These are phyloP conservation scores for Penicillium sp. DNA, from an alignment of 2,329 filamentous ascomycete species.

Conservation along the genomic window DNA sequence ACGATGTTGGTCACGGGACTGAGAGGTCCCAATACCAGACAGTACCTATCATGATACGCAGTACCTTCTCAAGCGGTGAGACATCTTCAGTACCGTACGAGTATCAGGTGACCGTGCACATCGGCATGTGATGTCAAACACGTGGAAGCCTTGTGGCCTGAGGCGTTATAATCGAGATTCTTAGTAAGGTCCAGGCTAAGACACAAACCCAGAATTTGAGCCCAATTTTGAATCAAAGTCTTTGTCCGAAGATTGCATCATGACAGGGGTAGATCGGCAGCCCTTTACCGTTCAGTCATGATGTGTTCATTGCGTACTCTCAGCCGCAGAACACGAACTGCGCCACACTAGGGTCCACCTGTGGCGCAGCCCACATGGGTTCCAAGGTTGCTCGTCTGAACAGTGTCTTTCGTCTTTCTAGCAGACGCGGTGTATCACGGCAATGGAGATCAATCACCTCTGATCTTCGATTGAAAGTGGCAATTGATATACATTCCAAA, in stretches of 20 bases:
- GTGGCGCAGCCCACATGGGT: constrained; percentile 3
- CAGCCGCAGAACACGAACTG: constrained; percentile 3
- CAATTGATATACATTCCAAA: background rate
- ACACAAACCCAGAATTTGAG: too few relatives aligned
- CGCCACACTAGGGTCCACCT: background rate
- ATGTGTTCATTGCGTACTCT: background rate
- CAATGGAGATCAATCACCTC: background rate
- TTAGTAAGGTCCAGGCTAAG: too few relatives aligned
- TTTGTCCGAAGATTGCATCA: too few relatives aligned
- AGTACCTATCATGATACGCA: background rate
- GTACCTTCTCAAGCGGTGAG: background rate
- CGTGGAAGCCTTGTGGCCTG: too few relatives aligned
- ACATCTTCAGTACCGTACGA: background rate
- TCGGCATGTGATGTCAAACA: too few relatives aligned
- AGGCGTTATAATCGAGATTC: too few relatives aligned
- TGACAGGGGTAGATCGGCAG: too few relatives aligned
- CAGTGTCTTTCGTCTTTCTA: background rate
- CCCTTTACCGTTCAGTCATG: background rate
- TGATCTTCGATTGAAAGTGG: background rate
- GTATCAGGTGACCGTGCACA: too few relatives aligned
- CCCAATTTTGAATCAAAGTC: too few relatives aligned
- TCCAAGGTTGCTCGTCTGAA: background rate
- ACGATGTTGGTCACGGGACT: background rate
- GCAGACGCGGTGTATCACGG: background rate
- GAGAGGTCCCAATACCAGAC: background rate